Percentiles rank a stretch among this genome's conserved stretches.
Conservation (phyloP, 2,329 filamentous ascomycete species). For the Botrytis hyacinthi region DNA sequence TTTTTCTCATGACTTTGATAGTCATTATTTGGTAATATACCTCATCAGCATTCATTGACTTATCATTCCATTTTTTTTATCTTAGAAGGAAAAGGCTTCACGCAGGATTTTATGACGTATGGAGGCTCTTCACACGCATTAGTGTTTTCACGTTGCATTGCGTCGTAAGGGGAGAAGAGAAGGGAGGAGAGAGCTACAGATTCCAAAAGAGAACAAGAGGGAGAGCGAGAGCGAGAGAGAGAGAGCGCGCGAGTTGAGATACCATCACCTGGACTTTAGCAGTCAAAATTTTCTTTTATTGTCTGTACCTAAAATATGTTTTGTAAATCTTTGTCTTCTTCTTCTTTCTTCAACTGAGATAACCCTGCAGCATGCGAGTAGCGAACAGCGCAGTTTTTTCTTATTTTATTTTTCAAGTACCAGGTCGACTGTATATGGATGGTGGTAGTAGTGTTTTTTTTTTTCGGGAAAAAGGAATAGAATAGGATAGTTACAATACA, state of each 20-base stretch:
- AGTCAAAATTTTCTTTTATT: conserved; percentile 11
- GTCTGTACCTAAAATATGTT: conserved; percentile 17
- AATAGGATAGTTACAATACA: conserved; percentile 3
- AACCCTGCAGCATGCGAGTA: conserved; percentile 12
- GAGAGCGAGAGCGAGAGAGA: background rate
- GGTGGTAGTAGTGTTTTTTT: background rate
- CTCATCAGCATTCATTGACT: conserved; percentile 5
- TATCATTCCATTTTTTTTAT: background rate
- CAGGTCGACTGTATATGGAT: conserved; percentile 2
- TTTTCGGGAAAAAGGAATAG: background rate
- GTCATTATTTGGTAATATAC: conserved; percentile 17
- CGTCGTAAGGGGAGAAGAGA: background rate
- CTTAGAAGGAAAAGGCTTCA: conserved; percentile 9
- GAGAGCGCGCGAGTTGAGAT: conserved; percentile 5
- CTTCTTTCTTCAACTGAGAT: background rate
- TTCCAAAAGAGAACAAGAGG: background rate
- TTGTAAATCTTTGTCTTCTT: conserved; percentile 13
- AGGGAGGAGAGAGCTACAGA: background rate
- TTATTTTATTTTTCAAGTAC: background rate
- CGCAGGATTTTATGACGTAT: conserved; percentile 17
- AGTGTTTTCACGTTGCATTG: conserved; percentile 9
- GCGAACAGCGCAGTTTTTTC: conserved; percentile 1
- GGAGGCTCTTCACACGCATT: background rate
- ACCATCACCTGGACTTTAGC: conserved; percentile 17
- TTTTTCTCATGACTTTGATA: conserved; percentile 9